A percentile compares a stretch with the other conserved stretches of the same genome.
phyloP scores from a whole-genome alignment of 1,284 basidiomycete genomes.

The Dichomitus squalens region DNA sequence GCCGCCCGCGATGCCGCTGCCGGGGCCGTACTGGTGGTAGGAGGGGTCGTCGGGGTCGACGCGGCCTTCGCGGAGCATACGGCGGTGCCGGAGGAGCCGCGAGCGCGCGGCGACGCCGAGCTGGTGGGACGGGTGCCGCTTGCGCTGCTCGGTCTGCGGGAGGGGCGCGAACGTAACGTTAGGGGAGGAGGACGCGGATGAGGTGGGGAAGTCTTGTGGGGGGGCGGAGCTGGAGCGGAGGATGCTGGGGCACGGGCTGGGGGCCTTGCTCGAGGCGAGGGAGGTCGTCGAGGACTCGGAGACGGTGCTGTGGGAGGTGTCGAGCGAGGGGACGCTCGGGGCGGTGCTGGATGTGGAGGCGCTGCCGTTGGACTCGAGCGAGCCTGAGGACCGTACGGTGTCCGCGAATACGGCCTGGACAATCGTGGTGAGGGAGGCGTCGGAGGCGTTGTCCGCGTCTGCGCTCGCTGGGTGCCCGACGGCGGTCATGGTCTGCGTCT shows the following conservation, averaged over 20 bases:
- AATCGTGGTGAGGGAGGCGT: constrained; percentile 16
- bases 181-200: constrained; percentile 16
- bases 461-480: neutral
- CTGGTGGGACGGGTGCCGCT: constrained; percentile 55
- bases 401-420: constrained; percentile 16
- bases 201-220: constrained; percentile 6
- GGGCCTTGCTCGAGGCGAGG: constrained; percentile 15
- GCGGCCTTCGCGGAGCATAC: constrained; percentile 29
- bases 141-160: constrained; percentile 55
- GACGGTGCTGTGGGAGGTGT: constrained; percentile 1
- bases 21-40: constrained; percentile 23
- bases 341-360: constrained; percentile 2
- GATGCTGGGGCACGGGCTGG: constrained; percentile 23
- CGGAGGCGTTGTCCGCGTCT: neutral
- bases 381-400: constrained; percentile 21
- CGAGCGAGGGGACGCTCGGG: constrained; percentile 5
- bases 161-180: constrained; percentile 69
- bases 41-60: constrained; percentile 15
- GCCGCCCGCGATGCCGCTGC: constrained; percentile 11
- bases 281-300: constrained; percentile 2
- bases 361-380: constrained; percentile 17
- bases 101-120: constrained; percentile 66
- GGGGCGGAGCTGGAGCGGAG: constrained; percentile 19
- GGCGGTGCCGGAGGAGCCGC: constrained; percentile 41
- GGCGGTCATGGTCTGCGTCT: neutral